Evolutionary conservation across 1,284 basidiomycete species (phyloP).

Genomic region (Ganoderma lingzhi): DNA sequence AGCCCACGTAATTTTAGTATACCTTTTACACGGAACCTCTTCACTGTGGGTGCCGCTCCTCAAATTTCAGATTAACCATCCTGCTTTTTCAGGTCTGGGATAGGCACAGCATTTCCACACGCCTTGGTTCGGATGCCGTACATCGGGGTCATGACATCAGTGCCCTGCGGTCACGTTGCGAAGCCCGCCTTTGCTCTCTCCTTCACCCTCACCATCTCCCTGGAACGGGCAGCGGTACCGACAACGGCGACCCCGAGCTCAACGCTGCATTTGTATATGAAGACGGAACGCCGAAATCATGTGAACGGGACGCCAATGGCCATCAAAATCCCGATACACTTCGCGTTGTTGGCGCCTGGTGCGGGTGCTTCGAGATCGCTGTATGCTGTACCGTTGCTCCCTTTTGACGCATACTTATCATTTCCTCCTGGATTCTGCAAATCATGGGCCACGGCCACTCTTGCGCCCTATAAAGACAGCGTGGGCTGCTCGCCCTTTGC

Average conservation of each 20-base stretch:
- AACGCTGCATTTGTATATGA: background rate
- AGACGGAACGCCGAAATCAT: background rate
- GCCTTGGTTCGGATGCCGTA: background rate
- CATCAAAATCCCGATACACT: background rate
- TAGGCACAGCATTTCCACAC: background rate
- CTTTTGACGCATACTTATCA: too few relatives aligned
- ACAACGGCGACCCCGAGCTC: too few relatives aligned
- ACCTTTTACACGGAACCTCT: constrained; percentile 6
- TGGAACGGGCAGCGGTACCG: background rate
- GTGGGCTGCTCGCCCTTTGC: background rate
- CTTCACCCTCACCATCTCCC: background rate
- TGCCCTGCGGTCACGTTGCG: background rate
- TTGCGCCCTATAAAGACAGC: background rate
- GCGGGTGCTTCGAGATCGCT: background rate
- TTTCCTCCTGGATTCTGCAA: too few relatives aligned
- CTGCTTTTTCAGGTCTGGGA: background rate
- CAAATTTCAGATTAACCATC: background rate
- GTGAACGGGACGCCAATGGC: background rate
- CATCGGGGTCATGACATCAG: background rate
- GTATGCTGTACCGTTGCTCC: too few relatives aligned
- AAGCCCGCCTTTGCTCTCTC: background rate
- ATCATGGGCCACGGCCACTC: too few relatives aligned
- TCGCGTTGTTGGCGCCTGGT: background rate
- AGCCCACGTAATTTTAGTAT: constrained; percentile 23
- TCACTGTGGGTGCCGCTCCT: background rate